Base-by-base conservation (phyloP, 768 basidiomycete species). In the Austroboletus festivus region DNA sequence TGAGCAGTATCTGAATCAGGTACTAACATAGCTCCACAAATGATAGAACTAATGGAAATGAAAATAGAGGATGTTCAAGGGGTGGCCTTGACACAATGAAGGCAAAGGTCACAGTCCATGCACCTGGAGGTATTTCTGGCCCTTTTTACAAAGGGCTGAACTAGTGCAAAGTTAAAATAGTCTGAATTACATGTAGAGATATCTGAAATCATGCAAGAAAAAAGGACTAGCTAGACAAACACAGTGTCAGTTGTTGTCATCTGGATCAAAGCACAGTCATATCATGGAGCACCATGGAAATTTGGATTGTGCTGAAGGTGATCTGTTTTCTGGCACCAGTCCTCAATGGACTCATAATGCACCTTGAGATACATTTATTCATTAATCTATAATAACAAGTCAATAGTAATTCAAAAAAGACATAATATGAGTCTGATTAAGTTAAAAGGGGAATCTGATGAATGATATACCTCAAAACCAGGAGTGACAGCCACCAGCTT, bases 321-420 rank as follows among this genome's bases (percentile, higher is more conserved):
- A 43, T 72, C 58, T 0, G 55, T 56, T 2, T 48, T 51, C 13
- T 50, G 33, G 9, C 48, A 43, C 67, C 68, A 71, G 53, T 63
- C 56, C 1, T n/a, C n/a, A n/a, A n/a, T n/a, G n/a, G n/a, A n/a
- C n/a, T n/a, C n/a, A n/a, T n/a, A n/a, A n/a, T n/a, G n/a, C n/a
- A n/a, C n/a, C n/a, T n/a, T n/a, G n/a, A n/a, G n/a, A n/a, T n/a
- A n/a, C n/a, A n/a, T n/a, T n/a, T n/a, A n/a, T n/a, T n/a, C n/a
- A n/a, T n/a, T n/a, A n/a, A n/a, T n/a, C n/a, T n/a, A n/a, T n/a
- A n/a, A n/a, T n/a, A n/a, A n/a, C n/a, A n/a, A n/a, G n/a, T n/a
- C n/a, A n/a, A n/a, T n/a, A n/a, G n/a, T n/a, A n/a, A n/a, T n/a
- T n/a, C n/a, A n/a, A n/a, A n/a, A n/a, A n/a, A n/a, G n/a, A n/a